Conservation (phyloP, 257 asterid species). For the Knoxia roxburghii region DNA sequence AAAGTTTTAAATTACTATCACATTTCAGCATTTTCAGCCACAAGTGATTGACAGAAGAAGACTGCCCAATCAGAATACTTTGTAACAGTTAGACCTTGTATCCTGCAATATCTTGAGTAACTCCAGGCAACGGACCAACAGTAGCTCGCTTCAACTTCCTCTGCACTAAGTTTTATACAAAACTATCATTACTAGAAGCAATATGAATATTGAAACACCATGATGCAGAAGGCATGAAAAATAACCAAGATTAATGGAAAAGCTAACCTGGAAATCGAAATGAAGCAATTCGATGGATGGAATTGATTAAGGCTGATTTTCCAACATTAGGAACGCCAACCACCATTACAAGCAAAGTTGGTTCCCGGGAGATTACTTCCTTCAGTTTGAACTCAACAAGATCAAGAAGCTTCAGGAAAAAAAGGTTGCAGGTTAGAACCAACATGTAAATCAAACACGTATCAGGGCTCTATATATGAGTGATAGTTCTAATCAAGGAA, state of each 20-base stretch:
- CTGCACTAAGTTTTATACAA: slow-evolving; percentile 66
- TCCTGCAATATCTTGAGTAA: slow-evolving; percentile 98
- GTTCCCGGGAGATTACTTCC: slow-evolving; percentile 72
- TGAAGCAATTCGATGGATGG: slow-evolving; percentile 78
- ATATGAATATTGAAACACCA: background rate
- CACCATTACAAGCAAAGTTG: slow-evolving; percentile 85
- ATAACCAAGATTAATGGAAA: slow-evolving; percentile 8
- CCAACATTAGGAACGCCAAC: slow-evolving; percentile 99
- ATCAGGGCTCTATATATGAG: too few species aligned
- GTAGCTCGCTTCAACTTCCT: slow-evolving; percentile 76
- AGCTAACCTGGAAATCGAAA: slow-evolving; percentile 71
- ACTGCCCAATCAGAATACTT: background rate
- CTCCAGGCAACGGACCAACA: slow-evolving; percentile 96
- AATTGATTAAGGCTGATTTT: slow-evolving; percentile 80
- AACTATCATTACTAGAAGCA: slow-evolving; percentile 23
- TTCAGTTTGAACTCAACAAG: slow-evolving; percentile 82
- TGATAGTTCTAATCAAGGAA: background rate
- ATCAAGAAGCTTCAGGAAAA: slow-evolving; percentile 72
- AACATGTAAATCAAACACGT: slow-evolving; percentile 7
- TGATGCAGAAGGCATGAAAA: background rate
- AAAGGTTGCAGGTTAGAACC: slow-evolving; percentile 23
- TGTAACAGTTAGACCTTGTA: slow-evolving; percentile 47
- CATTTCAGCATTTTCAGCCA: background rate
- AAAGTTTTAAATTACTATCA: background rate
- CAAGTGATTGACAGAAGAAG: background rate